Percentiles rank a stretch among this genome's conserved stretches.
Evolutionary conservation across 2,329 filamentous ascomycete genomes (phyloP).

Genomic region (Diaporthe vexans): DNA sequence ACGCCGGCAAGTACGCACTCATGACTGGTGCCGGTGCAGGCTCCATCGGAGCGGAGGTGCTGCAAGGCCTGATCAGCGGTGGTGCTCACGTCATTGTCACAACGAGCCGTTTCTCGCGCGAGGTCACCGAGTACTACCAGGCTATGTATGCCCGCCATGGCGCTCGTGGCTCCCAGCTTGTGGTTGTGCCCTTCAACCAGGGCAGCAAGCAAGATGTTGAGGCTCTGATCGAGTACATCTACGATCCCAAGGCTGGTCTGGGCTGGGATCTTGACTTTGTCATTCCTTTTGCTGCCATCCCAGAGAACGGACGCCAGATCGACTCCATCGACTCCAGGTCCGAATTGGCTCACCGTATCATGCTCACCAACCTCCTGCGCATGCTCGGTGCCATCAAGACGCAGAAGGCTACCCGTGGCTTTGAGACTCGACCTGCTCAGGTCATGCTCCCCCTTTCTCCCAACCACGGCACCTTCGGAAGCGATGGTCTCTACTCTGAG

Average conservation of each 20-base stretch:
- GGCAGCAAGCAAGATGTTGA: slow-evolving; percentile 98
- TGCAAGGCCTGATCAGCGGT: slow-evolving; percentile 95
- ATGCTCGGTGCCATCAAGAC: slow-evolving; percentile 91
- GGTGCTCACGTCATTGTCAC: slow-evolving; percentile 98
- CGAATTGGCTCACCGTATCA: slow-evolving; percentile 97
- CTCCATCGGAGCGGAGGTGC: slow-evolving; percentile 96
- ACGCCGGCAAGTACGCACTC: slow-evolving; percentile 93
- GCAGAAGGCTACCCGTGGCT: slow-evolving; percentile 88
- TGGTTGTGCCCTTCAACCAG: slow-evolving; percentile 99
- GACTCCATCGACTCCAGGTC: slow-evolving; percentile 97
- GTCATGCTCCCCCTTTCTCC: slow-evolving; percentile 96
- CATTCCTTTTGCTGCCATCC: slow-evolving; percentile 96
- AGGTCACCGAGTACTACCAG: slow-evolving; percentile 99
- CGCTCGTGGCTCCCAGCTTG: slow-evolving; percentile 93
- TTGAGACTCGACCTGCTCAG: slow-evolving; percentile 95
- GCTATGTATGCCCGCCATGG: slow-evolving; percentile 97
- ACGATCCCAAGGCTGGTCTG: slow-evolving; percentile 94
- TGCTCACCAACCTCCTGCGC: slow-evolving; percentile 96
- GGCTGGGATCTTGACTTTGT: slow-evolving; percentile 99
- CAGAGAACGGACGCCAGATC: slow-evolving; percentile 97
- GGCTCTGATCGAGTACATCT: slow-evolving; percentile 94
- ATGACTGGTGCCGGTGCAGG: slow-evolving; percentile 99
- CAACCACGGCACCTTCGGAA: slow-evolving; percentile 98
- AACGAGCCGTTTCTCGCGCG: slow-evolving; percentile 94
- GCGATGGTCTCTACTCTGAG: slow-evolving; percentile 97